Conservation (phyloP, 768 basidiomycete genomes). For the Russula foetens region DNA sequence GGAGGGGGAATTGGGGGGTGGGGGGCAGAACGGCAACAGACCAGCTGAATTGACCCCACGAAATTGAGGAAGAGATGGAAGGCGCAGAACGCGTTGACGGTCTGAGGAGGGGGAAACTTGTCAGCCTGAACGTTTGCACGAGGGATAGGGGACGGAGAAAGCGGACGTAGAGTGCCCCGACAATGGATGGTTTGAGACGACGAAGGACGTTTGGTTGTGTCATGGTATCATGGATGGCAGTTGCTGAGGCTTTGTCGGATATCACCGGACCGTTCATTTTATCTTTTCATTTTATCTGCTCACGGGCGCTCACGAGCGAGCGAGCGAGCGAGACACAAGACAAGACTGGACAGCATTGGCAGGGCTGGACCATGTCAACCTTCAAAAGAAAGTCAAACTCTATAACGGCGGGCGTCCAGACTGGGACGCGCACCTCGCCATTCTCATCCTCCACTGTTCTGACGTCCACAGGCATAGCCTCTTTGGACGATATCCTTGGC, state of each 20-base stretch:
- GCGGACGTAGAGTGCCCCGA: slow-evolving; percentile 14
- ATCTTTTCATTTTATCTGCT: too few relatives aligned
- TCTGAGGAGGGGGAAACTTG: slow-evolving; percentile 11
- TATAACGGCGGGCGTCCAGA: slow-evolving; percentile 34
- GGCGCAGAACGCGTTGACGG: slow-evolving; percentile 45
- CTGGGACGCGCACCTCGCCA: slow-evolving; percentile 53
- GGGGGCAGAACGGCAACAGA: slow-evolving; percentile 24
- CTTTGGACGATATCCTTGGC: slow-evolving; percentile 91
- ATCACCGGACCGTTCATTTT: not conserved
- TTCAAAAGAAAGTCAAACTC: slow-evolving; percentile 60
- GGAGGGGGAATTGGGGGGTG: not conserved
- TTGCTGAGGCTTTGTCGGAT: not conserved
- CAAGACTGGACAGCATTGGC: too few relatives aligned
- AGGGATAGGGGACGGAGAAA: not conserved
- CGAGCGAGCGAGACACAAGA: too few relatives aligned
- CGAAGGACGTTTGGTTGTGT: not conserved
- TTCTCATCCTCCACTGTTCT: slow-evolving; percentile 47
- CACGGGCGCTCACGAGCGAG: too few relatives aligned
- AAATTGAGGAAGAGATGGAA: slow-evolving; percentile 58
- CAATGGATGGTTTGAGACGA: slow-evolving; percentile 6
- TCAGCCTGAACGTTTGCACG: slow-evolving; percentile 29
- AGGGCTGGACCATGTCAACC: slow-evolving; percentile 50
- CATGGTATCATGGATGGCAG: slow-evolving; percentile 5
- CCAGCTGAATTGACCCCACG: slow-evolving; percentile 47
- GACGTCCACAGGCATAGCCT: slow-evolving; percentile 83